These are phyloP conservation scores for Trypanosoma scelopori DNA, from an alignment of 208 protist genomes.

Conservation along the genomic window DNA sequence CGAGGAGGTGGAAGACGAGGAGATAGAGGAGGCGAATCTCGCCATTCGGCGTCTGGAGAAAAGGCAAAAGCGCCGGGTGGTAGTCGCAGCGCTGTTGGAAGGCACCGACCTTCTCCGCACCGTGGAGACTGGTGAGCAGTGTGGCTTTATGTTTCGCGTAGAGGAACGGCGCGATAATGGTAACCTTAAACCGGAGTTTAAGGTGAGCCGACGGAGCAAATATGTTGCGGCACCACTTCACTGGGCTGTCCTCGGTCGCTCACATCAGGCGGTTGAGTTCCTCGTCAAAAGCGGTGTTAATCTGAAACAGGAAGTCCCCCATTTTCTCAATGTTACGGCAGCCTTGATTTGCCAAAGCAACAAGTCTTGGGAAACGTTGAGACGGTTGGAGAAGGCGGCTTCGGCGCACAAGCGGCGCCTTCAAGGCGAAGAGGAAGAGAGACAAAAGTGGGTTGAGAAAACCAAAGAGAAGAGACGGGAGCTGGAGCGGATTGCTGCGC, in stretches of 20 bases:
- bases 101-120: conserved; percentile 6
- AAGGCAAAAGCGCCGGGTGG: conserved; percentile 5
- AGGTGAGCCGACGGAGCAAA: conserved; percentile 55
- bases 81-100: conserved; percentile 17
- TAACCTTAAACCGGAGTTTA: conserved; percentile 40
- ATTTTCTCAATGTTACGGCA: conserved; percentile 23
- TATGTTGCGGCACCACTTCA: conserved; percentile 65
- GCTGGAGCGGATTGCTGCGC: conserved; percentile 27
- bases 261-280: conserved; percentile 51
- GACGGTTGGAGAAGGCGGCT: conserved; percentile 31
- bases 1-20: conserved; percentile 30
- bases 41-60: conserved; percentile 6
- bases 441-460: conserved; percentile 28
- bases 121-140: conserved; percentile 26
- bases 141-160: conserved; percentile 28
- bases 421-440: conserved; percentile 38
- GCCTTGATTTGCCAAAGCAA: conserved; percentile 48
- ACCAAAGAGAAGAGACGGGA: conserved; percentile 31
- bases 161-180: not conserved
- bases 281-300: conserved; percentile 60
- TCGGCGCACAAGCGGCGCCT: conserved; percentile 30
- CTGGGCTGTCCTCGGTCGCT: conserved; percentile 74
- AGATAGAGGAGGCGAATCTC: conserved; percentile 26
- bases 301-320: conserved; percentile 27
- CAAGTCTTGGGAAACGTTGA: conserved; percentile 41